These are phyloP conservation scores for Hyaloraphidium curvatum DNA, from an alignment of 192 early-diverging fungal species.

Conservation along the genomic window DNA sequence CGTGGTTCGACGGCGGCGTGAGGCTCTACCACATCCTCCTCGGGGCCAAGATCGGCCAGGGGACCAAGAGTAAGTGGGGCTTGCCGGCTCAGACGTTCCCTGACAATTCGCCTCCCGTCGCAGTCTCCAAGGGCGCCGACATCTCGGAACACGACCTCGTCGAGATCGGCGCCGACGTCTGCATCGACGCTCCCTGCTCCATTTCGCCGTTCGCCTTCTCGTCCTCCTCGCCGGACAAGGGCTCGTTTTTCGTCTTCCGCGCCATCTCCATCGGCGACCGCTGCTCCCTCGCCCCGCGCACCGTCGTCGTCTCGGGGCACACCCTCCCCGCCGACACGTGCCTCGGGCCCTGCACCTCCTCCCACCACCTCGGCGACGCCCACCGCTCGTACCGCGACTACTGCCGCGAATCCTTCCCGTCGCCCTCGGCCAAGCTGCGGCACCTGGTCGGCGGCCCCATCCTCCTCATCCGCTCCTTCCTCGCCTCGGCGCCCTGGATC, in stretches of 20 bases:
- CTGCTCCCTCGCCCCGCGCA: slow-evolving; percentile 12
- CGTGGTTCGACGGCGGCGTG: slow-evolving; percentile 1
- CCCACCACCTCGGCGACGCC: slow-evolving; percentile 13
- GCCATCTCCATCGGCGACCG: slow-evolving; percentile 18
- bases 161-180: slow-evolving; percentile 17
- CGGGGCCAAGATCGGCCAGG: slow-evolving; percentile 17
- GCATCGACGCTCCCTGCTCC: too few species aligned
- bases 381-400: slow-evolving; percentile 6
- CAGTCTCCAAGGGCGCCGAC: slow-evolving; percentile 10
- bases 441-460: slow-evolving; percentile 15
- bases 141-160: slow-evolving; percentile 25
- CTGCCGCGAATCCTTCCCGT: slow-evolving; percentile 6
- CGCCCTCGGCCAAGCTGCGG: too few species aligned
- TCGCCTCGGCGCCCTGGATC: slow-evolving; percentile 18
- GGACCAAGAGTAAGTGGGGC: too few species aligned
- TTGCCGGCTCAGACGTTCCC: too few species aligned
- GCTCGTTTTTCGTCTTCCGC: slow-evolving; percentile 17
- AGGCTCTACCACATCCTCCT: slow-evolving; percentile 13
- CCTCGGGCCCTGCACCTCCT: slow-evolving; percentile 17
- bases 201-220: slow-evolving; percentile 10
- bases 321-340: slow-evolving; percentile 16
- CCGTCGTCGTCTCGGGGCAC: slow-evolving; percentile 16
- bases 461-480: slow-evolving; percentile 8
- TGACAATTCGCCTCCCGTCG: too few species aligned
- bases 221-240: slow-evolving; percentile 16